phyloP scores from a whole-genome alignment of 1,139 yeast species.

The Kurtzmaniella quercitrusa region DNA sequence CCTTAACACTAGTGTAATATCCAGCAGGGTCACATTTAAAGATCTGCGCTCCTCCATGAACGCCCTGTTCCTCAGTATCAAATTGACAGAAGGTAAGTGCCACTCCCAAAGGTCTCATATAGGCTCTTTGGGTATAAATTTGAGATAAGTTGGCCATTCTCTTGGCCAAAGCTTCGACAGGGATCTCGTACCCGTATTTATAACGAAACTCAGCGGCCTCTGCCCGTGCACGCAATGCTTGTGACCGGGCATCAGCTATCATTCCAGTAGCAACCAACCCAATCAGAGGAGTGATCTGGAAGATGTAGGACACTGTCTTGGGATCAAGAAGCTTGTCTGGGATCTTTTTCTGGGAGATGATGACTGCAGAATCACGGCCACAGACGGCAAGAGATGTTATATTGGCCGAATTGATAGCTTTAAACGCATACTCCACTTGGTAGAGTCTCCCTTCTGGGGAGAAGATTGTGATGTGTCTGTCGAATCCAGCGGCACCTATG shows the following conservation, averaged over 20 bases:
- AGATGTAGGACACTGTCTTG: conserved; percentile 76
- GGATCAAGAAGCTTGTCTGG: conserved; percentile 93
- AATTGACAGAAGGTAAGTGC: conserved; percentile 84
- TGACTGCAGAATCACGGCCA: conserved; percentile 86
- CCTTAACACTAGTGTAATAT: conserved; percentile 85
- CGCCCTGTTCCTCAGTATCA: conserved; percentile 64
- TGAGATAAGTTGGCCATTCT: conserved; percentile 94
- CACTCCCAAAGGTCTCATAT: conserved; percentile 96
- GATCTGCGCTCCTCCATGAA: conserved; percentile 69
- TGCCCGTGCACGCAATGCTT: conserved; percentile 82
- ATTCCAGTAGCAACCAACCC: conserved; percentile 96
- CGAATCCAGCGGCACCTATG: conserved; percentile 81
- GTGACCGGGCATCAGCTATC: conserved; percentile 92
- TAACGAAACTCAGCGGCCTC: conserved; percentile 95
- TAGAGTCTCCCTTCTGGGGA: conserved; percentile 97
- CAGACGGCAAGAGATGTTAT: conserved; percentile 84
- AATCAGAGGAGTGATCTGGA: conserved; percentile 72
- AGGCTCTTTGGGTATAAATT: conserved; percentile 96
- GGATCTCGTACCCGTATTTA: conserved; percentile 95
- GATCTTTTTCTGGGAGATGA: conserved; percentile 91
- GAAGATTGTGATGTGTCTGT: conserved; percentile 96
- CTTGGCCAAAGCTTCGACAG: conserved; percentile 88
- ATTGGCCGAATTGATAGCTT: conserved; percentile 91
- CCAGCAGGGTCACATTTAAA: conserved; percentile 98
- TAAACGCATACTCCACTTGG: conserved; percentile 97